phyloP scores from a whole-genome alignment of 2,329 filamentous ascomycete species.

The Penicillium freii region DNA sequence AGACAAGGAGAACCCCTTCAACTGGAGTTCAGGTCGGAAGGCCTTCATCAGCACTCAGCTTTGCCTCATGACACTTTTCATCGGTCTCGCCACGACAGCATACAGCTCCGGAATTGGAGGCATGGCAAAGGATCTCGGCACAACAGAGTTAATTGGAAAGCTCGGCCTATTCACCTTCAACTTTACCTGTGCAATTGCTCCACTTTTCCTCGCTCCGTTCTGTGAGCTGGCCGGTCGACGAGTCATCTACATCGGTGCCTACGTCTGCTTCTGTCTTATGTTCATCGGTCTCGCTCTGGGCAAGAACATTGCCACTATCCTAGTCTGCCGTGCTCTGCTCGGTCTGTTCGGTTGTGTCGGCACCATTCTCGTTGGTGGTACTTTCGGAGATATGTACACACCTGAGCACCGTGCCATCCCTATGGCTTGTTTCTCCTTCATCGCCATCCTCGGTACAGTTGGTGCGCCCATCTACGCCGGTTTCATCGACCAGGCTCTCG shows the following conservation, averaged over 20 bases:
- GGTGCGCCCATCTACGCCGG: constrained; percentile 55
- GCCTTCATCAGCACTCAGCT: constrained; percentile 49
- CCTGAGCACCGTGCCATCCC: constrained; percentile 47
- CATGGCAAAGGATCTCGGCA: constrained; percentile 49
- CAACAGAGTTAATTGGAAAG: constrained; percentile 46
- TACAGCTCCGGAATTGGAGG: constrained; percentile 51
- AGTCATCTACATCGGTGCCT: constrained; percentile 48
- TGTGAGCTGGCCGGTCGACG: constrained; percentile 51
- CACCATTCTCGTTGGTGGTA: constrained; percentile 52
- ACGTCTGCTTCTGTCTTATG: constrained; percentile 47
- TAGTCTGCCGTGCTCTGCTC: constrained; percentile 48
- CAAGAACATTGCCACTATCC: constrained; percentile 50
- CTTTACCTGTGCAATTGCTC: constrained; percentile 49
- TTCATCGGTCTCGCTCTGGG: constrained; percentile 51
- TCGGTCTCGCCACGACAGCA: constrained; percentile 54
- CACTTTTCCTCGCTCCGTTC: constrained; percentile 51
- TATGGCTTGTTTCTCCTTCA: constrained; percentile 51
- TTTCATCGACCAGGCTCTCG: constrained; percentile 53
- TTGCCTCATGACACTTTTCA: constrained; percentile 55
- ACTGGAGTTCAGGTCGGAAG: constrained; percentile 49
- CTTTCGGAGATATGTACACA: constrained; percentile 52
- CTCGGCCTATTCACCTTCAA: constrained; percentile 53
- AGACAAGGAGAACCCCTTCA: constrained; percentile 54
- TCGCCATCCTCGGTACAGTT: constrained; percentile 54
- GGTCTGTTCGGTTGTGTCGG: constrained; percentile 53